Conservation (phyloP, 1,284 basidiomycete genomes). For the Leccinum pseudoinsigne region DNA sequence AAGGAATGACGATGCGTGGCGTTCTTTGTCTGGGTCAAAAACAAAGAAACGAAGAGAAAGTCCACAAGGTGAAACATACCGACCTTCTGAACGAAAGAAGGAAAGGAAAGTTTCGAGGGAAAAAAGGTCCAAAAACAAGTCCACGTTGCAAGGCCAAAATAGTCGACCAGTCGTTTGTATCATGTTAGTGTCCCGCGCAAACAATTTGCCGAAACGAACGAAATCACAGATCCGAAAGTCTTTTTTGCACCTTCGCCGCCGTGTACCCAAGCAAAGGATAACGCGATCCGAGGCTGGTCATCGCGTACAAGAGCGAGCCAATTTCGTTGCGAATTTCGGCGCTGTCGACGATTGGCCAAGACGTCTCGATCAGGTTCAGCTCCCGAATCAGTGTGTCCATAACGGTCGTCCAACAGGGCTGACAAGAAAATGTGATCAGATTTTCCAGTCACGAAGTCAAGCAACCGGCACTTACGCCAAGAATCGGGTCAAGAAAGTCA, state of each 20-base stretch:
- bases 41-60: background rate
- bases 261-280: constrained; percentile 62
- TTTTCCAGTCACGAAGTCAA: constrained; percentile 5
- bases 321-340: constrained; percentile 61
- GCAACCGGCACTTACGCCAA: constrained; percentile 53
- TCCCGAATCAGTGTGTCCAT: constrained; percentile 67
- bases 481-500: constrained; percentile 68
- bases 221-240: constrained; percentile 39
- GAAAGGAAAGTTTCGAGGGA: background rate
- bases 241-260: constrained; percentile 43
- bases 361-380: constrained; percentile 53
- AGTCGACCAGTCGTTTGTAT: background rate
- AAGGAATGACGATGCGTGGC: background rate
- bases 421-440: constrained; percentile 12
- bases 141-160: too few species aligned
- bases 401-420: constrained; percentile 72
- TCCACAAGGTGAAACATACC: background rate
- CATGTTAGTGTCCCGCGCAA: background rate
- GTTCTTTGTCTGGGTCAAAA: background rate
- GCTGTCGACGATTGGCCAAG: constrained; percentile 58
- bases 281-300: constrained; percentile 56
- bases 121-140: too few species aligned
- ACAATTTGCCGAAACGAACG: background rate
- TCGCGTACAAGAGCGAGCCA: constrained; percentile 56
- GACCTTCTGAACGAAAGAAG: too few species aligned